phyloP scores from a whole-genome alignment of 225 moss, liverwort and hornwort genomes.

The Takakia lepidozioides region DNA sequence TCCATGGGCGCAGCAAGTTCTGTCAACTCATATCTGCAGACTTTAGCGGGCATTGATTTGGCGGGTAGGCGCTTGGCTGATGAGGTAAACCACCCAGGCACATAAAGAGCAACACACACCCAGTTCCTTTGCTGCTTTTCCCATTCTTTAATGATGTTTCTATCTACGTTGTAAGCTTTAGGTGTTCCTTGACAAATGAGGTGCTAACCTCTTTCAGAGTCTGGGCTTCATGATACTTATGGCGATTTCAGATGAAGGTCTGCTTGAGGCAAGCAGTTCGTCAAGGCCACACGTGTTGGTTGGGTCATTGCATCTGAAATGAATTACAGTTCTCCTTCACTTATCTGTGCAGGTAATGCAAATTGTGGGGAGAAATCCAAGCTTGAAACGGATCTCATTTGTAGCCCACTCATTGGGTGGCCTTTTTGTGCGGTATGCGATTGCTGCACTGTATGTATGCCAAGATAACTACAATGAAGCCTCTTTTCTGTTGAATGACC shows the following conservation, averaged over 20 bases:
- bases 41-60: slow-evolving; percentile 78
- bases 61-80: slow-evolving; percentile 89
- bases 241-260: no score
- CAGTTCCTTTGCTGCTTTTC: no score
- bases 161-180: no score
- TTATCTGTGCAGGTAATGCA: slow-evolving; percentile 37
- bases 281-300: no score
- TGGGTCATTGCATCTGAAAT: no score
- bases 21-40: slow-evolving; percentile 73
- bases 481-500: slow-evolving; percentile 9
- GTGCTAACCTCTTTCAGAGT: no score
- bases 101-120: no score
- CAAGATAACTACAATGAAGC: slow-evolving; percentile 6
- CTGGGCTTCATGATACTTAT: no score
- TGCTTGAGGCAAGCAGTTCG: no score
- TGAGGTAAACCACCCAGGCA: no score
- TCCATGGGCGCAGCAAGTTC: slow-evolving; percentile 84
- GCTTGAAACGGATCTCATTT: slow-evolving; percentile 68
- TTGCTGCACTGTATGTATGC: slow-evolving; percentile 43
- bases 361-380: slow-evolving; percentile 45
- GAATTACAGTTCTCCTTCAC: not conserved
- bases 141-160: no score
- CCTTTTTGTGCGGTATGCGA: slow-evolving; percentile 73
- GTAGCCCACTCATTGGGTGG: slow-evolving; percentile 90
- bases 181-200: no score